phyloP scores from a whole-genome alignment of 2,329 filamentous ascomycete species.

The Ophiostoma perfectum region DNA sequence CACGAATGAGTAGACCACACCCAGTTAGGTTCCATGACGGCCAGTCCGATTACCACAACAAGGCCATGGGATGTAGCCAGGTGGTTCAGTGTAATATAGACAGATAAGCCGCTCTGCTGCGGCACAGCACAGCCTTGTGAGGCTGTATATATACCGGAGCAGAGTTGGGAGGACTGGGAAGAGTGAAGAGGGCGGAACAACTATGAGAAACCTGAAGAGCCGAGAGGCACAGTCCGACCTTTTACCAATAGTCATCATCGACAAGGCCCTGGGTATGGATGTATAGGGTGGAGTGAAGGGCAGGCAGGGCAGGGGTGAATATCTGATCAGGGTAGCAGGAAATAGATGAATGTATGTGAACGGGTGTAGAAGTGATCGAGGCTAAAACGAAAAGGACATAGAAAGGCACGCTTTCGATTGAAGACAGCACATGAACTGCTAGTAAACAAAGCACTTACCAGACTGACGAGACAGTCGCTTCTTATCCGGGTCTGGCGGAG shows the following conservation, averaged over 20 bases:
- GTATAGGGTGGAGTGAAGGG: background rate
- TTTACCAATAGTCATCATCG: slow-evolving; percentile 46
- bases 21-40: slow-evolving; percentile 15
- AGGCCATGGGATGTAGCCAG: slow-evolving; percentile 18
- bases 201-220: slow-evolving; percentile 36
- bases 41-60: slow-evolving; percentile 18
- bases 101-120: background rate
- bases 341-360: background rate
- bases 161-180: slow-evolving; percentile 16
- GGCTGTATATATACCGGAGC: background rate
- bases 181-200: slow-evolving; percentile 16
- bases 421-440: background rate
- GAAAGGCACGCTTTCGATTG: background rate
- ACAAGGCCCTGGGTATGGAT: slow-evolving; percentile 27
- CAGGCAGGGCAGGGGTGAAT: background rate
- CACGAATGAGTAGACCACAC: background rate
- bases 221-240: slow-evolving; percentile 38
- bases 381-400: background rate
- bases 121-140: background rate
- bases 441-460: background rate
- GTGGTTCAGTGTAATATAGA: background rate
- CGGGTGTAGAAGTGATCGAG: background rate
- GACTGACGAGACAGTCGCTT: background rate
- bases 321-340: background rate
- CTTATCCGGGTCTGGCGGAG: background rate